Conservation (phyloP, 2,329 filamentous ascomycete genomes). For the Fusarium camptoceras region DNA sequence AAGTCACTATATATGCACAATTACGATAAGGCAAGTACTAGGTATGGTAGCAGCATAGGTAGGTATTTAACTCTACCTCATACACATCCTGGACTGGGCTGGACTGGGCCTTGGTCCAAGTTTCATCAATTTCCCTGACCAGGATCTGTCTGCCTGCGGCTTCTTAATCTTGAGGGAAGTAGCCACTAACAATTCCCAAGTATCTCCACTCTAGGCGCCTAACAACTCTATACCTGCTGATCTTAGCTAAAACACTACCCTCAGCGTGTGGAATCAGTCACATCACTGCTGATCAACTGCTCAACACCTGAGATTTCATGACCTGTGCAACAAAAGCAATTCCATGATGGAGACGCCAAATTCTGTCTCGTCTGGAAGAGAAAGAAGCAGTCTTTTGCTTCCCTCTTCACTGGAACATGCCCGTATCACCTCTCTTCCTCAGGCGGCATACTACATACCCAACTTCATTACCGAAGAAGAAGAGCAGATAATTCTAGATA, state of each 20-base stretch:
- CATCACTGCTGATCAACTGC: constrained; percentile 15
- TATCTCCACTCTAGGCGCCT: constrained; percentile 24
- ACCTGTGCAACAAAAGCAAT: not conserved
- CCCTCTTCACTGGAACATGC: constrained; percentile 63
- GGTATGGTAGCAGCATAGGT: not conserved
- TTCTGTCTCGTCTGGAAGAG: not conserved
- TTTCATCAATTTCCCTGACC: constrained; percentile 20
- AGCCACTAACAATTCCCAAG: constrained; percentile 14
- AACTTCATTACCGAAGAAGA: constrained; percentile 84
- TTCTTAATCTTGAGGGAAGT: constrained; percentile 3
- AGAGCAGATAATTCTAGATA: constrained; percentile 76
- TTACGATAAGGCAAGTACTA: not conserved
- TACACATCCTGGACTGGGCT: not conserved
- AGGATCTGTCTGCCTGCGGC: constrained; percentile 9
- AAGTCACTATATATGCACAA: not conserved
- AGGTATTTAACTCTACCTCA: constrained; percentile 2
- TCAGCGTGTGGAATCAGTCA: constrained; percentile 17
- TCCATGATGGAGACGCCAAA: constrained; percentile 30
- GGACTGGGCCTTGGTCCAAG: not conserved
- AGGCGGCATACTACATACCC: constrained; percentile 83
- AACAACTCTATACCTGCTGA: constrained; percentile 27
- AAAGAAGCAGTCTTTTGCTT: constrained; percentile 47
- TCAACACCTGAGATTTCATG: not conserved
- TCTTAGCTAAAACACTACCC: constrained; percentile 27
- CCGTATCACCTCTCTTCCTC: constrained; percentile 67